These are phyloP conservation scores for Scytalidium lignicola DNA, from an alignment of 2,329 filamentous ascomycete species.

Conservation along the genomic window DNA sequence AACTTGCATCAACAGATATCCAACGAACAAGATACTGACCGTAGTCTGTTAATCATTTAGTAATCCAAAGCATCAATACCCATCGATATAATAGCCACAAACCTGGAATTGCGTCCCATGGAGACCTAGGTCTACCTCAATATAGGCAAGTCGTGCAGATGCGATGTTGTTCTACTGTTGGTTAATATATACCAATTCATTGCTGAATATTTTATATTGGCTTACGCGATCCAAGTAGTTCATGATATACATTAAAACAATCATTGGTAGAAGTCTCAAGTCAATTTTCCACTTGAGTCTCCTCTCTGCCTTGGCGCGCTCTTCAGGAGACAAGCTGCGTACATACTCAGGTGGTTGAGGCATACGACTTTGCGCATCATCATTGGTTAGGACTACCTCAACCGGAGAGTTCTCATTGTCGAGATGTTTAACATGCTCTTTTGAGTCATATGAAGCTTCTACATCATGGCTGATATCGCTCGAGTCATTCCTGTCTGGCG, in stretches of 20 bases:
- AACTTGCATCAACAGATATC: constrained; percentile 37
- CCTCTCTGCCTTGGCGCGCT: constrained; percentile 47
- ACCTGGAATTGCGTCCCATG: constrained; percentile 37
- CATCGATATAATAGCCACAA: constrained; percentile 1
- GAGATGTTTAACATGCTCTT: constrained; percentile 12
- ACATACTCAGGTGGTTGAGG: constrained; percentile 27
- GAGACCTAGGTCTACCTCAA: constrained; percentile 38
- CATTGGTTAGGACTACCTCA: background rate
- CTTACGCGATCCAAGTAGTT: constrained; percentile 53
- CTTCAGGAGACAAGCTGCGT: constrained; percentile 43
- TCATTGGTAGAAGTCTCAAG: constrained; percentile 57
- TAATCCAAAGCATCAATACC: background rate
- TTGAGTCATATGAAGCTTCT: constrained; percentile 16
- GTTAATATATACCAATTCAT: constrained; percentile 8
- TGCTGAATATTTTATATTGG: constrained; percentile 7
- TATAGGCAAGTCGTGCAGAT: constrained; percentile 45
- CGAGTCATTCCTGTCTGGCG: constrained; percentile 10
- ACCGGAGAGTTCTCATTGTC: constrained; percentile 11
- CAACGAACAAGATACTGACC: constrained; percentile 34
- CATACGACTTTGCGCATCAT: background rate
- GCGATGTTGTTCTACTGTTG: constrained; percentile 47
- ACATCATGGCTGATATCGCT: constrained; percentile 8
- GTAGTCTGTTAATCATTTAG: constrained; percentile 27
- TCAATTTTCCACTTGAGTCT: constrained; percentile 61
- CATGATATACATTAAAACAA: constrained; percentile 66